These are phyloP conservation scores for Sphaerosporella brunnea DNA, from an alignment of 495 filamentous ascomycete species.

Conservation along the genomic window DNA sequence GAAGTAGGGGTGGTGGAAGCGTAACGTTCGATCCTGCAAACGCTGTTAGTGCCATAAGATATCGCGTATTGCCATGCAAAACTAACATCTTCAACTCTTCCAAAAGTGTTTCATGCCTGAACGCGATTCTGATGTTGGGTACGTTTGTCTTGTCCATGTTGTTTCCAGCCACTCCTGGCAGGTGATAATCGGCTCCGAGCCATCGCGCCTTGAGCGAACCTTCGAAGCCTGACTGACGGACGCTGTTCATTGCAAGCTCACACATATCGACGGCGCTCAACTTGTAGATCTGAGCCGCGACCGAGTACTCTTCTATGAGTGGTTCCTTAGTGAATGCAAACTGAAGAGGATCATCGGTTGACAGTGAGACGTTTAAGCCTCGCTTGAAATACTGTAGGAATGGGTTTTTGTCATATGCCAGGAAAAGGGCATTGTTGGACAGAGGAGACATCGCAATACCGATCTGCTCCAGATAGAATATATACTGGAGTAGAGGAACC, in stretches of 20 bases:
- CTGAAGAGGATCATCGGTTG: constrained; percentile 91
- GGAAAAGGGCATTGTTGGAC: constrained; percentile 91
- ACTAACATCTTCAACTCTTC: constrained; percentile 70
- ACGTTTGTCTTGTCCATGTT: constrained; percentile 90
- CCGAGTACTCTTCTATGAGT: constrained; percentile 92
- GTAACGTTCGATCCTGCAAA: constrained; percentile 34
- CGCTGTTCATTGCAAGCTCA: constrained; percentile 88
- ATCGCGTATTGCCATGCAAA: not conserved
- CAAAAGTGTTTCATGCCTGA: constrained; percentile 62
- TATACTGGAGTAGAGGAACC: constrained; percentile 84
- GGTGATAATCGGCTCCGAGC: constrained; percentile 58
- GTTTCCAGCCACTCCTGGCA: constrained; percentile 64
- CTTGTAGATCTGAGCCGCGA: constrained; percentile 97
- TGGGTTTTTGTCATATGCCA: constrained; percentile 93
- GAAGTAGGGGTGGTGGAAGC: constrained; percentile 17
- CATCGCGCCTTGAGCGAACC: constrained; percentile 71
- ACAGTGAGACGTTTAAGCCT: constrained; percentile 86
- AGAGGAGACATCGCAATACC: constrained; percentile 98
- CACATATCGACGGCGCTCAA: constrained; percentile 97
- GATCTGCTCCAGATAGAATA: constrained; percentile 95
- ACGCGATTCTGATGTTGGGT: constrained; percentile 76
- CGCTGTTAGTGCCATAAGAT: constrained; percentile 9
- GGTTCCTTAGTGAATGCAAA: constrained; percentile 98
- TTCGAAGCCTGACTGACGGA: constrained; percentile 88
- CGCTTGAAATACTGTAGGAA: constrained; percentile 88